Percentiles rank a stretch among this genome's conserved stretches.
These are phyloP conservation scores for Nitzschia inconspicua DNA, from an alignment of 108 stramenopile genomes.

Conservation along the genomic window DNA sequence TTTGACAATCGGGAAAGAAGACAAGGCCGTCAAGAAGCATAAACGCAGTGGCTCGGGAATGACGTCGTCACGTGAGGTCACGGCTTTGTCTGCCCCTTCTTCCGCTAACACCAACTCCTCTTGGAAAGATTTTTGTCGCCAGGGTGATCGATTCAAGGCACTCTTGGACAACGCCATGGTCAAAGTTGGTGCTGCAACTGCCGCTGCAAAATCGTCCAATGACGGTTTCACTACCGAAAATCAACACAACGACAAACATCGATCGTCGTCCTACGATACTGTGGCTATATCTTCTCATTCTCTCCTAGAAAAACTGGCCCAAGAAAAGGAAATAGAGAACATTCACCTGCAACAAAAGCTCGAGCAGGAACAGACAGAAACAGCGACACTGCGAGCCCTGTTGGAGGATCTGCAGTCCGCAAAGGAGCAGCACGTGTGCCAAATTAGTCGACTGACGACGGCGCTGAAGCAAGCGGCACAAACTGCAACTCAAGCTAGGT, in stretches of 20 bases:
- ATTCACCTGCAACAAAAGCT: constrained; percentile 5
- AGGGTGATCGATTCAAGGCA: neutral
- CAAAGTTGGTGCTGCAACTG: neutral
- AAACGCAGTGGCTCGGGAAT: too few species aligned
- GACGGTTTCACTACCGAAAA: neutral
- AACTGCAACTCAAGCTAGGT: constrained; percentile 7
- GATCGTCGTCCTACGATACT: neutral
- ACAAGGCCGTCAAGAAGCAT: too few species aligned
- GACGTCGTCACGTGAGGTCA: too few species aligned
- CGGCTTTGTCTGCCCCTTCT: neutral
- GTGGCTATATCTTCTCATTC: neutral
- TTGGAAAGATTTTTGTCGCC: constrained; percentile 4
- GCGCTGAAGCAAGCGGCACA: constrained; percentile 5
- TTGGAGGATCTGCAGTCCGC: neutral
- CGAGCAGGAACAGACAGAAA: constrained; percentile 2
- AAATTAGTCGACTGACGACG: neutral
- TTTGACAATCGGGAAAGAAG: too few species aligned
- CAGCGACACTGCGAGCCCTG: neutral
- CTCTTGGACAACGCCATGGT: constrained; percentile 1
- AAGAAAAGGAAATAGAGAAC: constrained; percentile 5
- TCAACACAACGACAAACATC: neutral
- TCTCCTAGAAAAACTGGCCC: neutral
- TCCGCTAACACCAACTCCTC: neutral
- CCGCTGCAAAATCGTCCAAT: neutral
- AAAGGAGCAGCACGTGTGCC: neutral